Conservation (phyloP, 768 basidiomycete species). For the Suillus americanus region DNA sequence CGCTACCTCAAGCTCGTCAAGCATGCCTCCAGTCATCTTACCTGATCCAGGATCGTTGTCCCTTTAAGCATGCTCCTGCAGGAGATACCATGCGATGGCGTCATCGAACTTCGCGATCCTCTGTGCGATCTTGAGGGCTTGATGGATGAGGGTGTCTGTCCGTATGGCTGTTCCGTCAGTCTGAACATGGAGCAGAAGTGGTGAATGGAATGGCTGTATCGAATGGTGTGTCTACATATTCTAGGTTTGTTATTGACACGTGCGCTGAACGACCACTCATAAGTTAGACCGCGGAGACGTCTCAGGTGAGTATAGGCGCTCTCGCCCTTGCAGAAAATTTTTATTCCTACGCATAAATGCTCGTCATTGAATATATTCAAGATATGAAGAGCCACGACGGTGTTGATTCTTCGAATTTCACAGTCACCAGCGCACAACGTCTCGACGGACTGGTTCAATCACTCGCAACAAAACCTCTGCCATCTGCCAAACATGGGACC, state of each 20-base stretch:
- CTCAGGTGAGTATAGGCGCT: slow-evolving; percentile 22
- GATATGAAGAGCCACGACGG: too few relatives aligned
- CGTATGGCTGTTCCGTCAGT: slow-evolving; percentile 38
- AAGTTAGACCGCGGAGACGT: not conserved
- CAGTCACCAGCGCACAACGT: too few relatives aligned
- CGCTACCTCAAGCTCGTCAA: slow-evolving; percentile 35
- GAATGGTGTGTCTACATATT: slow-evolving; percentile 18
- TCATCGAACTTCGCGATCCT: slow-evolving; percentile 45
- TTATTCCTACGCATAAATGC: too few relatives aligned
- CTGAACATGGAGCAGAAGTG: slow-evolving; percentile 32
- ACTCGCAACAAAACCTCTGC: not conserved
- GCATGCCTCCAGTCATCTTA: slow-evolving; percentile 6
- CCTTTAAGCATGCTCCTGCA: slow-evolving; percentile 36
- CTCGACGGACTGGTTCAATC: not conserved
- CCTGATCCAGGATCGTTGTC: slow-evolving; percentile 27
- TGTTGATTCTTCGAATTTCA: too few relatives aligned
- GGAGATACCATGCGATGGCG: slow-evolving; percentile 33
- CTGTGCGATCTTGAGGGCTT: slow-evolving; percentile 36
- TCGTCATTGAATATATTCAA: too few relatives aligned
- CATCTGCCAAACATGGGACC: too few relatives aligned
- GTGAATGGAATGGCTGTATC: slow-evolving; percentile 25
- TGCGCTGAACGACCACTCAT: slow-evolving; percentile 1
- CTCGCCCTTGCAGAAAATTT: too few relatives aligned
- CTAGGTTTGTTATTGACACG: not conserved
- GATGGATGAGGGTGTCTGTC: slow-evolving; percentile 29